Evolutionary conservation across 1,284 basidiomycete species (phyloP), one percentile per base, ranked within the genome.

Genomic region (Rhodotorula sp.): DNA sequence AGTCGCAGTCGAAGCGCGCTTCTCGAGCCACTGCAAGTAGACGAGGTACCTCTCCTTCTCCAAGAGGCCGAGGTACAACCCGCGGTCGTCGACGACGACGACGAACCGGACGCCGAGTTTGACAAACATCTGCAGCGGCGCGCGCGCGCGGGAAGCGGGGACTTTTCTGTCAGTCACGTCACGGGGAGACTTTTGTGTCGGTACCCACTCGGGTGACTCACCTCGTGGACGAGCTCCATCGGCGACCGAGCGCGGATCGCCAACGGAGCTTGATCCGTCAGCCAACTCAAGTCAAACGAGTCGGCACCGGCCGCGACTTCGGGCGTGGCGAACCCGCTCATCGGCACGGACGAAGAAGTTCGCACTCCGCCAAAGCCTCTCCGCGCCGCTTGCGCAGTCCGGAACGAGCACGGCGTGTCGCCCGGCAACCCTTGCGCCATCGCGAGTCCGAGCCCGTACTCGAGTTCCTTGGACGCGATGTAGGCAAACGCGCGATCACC

Each of bases 91-190:
- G 3, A 87, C 89, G 8, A 97, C 89, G 34, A 97, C 85, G 39
- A 97, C 87, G 78, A 93, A 93, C 73, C 92, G 86, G n/a, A 91
- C 90, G 0, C 94, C 94, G 21, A 97, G 86, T 81, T 96, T 96
- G 72, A 89, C 89, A 78, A 97, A 97, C 79, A 94, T 87, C 80
- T 93, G 91, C 78, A 34, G 34, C 34, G 34, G 34, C 34, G 34
- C 6, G 8, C 34, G 5, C 34, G 34, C 95, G 84, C 90, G 87
- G 87, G 75, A 89, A 88, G 29, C 94, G 87, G 7, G 52, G 4
- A n/a, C n/a, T n/a, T n/a, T 20, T 20, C 8, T n/a, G 48, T 15
- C 23, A 8, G 34, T 21, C 51, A 34, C 10, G 34, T 26, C n/a
- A 3, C 8, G 14, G 1, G 43, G 23, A 46, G n/a, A 12, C 10